Base-by-base conservation (phyloP, 768 basidiomycete species). In the Boletus bicolor region DNA sequence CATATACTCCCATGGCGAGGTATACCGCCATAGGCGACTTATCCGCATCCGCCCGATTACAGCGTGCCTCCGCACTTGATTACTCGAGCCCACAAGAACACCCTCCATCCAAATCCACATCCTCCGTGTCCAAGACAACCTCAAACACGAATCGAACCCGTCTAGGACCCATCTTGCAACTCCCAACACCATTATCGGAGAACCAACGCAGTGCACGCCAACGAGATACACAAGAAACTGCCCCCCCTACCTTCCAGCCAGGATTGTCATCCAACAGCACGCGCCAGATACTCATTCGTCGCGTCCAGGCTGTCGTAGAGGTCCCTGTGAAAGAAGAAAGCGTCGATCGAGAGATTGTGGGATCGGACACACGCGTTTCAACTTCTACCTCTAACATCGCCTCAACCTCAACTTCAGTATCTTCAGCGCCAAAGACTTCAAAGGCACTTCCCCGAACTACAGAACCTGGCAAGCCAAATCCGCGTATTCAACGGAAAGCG, bases 241-340 rank as follows among this genome's bases (percentile, higher is more conserved):
- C 21, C 3, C 38, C 38, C 19, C 24, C 41, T 7, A 3, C 38
- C 17, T 32, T 57, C 8, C 64, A 61, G 14, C 39, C 46, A 26
- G 59, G 47, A 44, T 44, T 57, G 5, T 43, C 43, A 21, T 51
- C 56, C 42, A 67, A 53, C 26, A 30, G 58, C n/a, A 24, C 59
- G 34, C 62, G 58, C 2, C 68, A 70, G 24, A 44, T 64, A 19
- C 37, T 89, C 15, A 76, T 89, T 41, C 81, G 87, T 21, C 82
- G 84, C 35, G 87, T 89, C 8, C 80, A 82, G 21, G 84, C 87
- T 28, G 66, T 76, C 3, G 66, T 81, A 7, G 76, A 88, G 19
- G 73, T 88, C 1, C 75, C 79, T 35, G 81, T 89, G 37, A 89
- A 89, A 62, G 78, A 78, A 53, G 86, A 89, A 67, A 83, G 82